Evolutionary conservation across 2,329 filamentous ascomycete genomes (phyloP), one percentile per base, ranked within the genome.

Genomic region (Chrysoporthe cubensis): DNA sequence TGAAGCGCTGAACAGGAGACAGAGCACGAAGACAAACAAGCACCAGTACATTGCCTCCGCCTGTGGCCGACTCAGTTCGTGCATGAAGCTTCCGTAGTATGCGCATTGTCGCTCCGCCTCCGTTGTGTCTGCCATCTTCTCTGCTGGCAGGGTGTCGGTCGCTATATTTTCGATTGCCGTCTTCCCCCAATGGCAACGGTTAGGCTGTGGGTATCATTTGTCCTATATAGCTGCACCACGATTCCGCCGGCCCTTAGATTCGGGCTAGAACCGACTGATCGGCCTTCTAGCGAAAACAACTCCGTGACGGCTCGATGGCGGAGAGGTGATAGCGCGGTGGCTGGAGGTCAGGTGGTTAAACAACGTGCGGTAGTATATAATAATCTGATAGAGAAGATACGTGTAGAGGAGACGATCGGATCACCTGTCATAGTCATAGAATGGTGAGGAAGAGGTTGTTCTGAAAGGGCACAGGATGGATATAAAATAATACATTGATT

Each of bases 41-140:
- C 50, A 16, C 68, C 68, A 70, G 43, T 66, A 70, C 3, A 68
- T 32, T 18, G 44, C 63, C 60, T 70, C 68, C 16, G 68, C 68
- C 56, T 48, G 8, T 2, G 48, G 21, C 3, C 68, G 62, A 3
- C 44, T 21, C 48, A 70, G 21, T 1, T 26, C 44, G 54, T 63
- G 59, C 62, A 68, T 66, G 59, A 70, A 70, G 42, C 62, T 68
- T 21, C 62, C 68, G 50, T 70, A 70, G 37, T 68, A 59, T 43
- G 37, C n/a, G 54, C 68, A 70, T 73, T 66, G 68, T 8, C 63
- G 48, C 16, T 59, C 57, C 8, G 14, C 26, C 16, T 46, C 58
- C 26, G 44, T 52, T 26, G 14, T 18, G 37, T 32, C 48, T 58
- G 57, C 54, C 9, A 48, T 60, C n/a, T 50, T 43, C 6, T 40